phyloP scores from a whole-genome alignment of 2,329 filamentous ascomycete species.

The Aaosphaeria arxii region DNA sequence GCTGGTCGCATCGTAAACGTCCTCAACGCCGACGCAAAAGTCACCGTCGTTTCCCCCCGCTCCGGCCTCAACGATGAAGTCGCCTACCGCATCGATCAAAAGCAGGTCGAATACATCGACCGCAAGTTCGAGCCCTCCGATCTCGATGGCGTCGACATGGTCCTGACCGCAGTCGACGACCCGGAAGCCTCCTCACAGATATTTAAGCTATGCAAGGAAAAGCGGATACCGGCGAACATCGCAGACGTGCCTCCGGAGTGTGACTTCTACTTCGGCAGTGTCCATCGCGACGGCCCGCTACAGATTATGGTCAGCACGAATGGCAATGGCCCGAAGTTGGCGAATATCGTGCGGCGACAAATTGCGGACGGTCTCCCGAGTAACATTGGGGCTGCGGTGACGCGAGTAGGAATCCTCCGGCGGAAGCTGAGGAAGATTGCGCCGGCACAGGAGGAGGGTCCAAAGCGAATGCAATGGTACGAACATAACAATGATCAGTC shows the following conservation, averaged over 20 bases:
- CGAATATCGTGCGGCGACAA: constrained; percentile 77
- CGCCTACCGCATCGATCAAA: constrained; percentile 70
- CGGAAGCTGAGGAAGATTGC: constrained; percentile 75
- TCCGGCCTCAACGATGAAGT: constrained; percentile 86
- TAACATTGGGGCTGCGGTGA: constrained; percentile 81
- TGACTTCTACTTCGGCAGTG: constrained; percentile 97
- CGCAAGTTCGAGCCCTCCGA: constrained; percentile 84
- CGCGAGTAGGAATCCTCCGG: constrained; percentile 76
- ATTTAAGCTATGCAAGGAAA: constrained; percentile 90
- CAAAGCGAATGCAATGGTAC: constrained; percentile 87
- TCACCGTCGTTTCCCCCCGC: constrained; percentile 79
- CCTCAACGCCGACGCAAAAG: constrained; percentile 89
- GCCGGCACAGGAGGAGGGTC: constrained; percentile 68
- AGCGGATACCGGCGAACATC: constrained; percentile 85
- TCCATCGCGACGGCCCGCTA: constrained; percentile 89
- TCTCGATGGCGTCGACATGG: constrained; percentile 79
- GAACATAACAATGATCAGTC: background rate
- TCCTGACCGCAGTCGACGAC: constrained; percentile 90
- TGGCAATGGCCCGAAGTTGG: constrained; percentile 88
- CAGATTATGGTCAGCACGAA: constrained; percentile 99
- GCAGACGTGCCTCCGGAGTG: constrained; percentile 96
- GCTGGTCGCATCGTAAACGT: constrained; percentile 91
- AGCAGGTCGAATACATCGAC: constrained; percentile 76
- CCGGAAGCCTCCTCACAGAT: constrained; percentile 84
- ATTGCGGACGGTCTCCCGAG: constrained; percentile 74